A percentile compares a stretch with the other conserved stretches of the same genome.
These are phyloP conservation scores for Acephala macrosclerotiorum DNA, from an alignment of 2,329 filamentous ascomycete genomes.

Conservation along the genomic window DNA sequence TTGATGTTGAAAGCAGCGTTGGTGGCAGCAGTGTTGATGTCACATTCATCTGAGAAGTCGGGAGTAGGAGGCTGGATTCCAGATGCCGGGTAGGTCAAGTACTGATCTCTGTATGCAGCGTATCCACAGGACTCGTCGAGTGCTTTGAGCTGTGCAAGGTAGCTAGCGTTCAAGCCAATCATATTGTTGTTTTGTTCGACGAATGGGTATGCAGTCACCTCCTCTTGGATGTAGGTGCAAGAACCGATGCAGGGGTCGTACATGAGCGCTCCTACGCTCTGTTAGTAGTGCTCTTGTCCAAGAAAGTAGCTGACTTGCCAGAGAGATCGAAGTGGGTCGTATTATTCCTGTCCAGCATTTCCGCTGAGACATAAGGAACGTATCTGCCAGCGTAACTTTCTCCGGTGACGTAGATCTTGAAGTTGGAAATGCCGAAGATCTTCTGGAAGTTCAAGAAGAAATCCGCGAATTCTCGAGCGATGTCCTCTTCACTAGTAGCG, in stretches of 20 bases:
- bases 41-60: constrained; percentile 43
- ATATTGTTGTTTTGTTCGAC: constrained; percentile 51
- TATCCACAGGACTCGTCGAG: constrained; percentile 55
- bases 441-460: constrained; percentile 63
- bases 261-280: constrained; percentile 36
- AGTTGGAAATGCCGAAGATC: constrained; percentile 59
- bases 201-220: constrained; percentile 49
- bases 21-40: constrained; percentile 49
- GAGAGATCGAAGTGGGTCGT: constrained; percentile 58
- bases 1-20: constrained; percentile 41
- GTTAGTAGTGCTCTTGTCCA: too few species aligned
- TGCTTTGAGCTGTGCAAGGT: constrained; percentile 48
- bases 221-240: constrained; percentile 28
- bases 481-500: constrained; percentile 52
- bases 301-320: constrained; percentile 50
- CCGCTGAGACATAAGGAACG: constrained; percentile 63
- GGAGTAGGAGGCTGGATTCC: constrained; percentile 45
- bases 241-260: constrained; percentile 38
- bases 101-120: constrained; percentile 52
- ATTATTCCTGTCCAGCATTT: constrained; percentile 56
- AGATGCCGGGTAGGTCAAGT: constrained; percentile 51
- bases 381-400: constrained; percentile 62
- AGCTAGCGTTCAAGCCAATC: constrained; percentile 54
- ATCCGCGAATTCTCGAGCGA: constrained; percentile 54
- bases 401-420: constrained; percentile 61